Evolutionary conservation across 1,139 yeast genomes (phyloP), one percentile per base, ranked within the genome.

Genomic region (Pichia cactophila): DNA sequence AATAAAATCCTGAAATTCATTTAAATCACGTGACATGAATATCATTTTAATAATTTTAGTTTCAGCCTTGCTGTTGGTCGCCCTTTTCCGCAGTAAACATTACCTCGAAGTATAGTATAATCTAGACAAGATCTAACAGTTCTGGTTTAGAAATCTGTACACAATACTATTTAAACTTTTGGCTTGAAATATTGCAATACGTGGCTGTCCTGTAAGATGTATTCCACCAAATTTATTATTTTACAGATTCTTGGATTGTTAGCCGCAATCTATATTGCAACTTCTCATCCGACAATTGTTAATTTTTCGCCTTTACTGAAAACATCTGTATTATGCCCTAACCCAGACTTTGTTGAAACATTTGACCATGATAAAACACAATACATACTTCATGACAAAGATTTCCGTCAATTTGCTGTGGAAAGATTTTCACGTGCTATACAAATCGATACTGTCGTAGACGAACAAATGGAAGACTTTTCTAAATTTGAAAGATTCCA

Each of bases 381-480:
- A 26, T 52, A 48, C 20, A 62, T 70, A 39, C 49, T 69, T 6
- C 49, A 67, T 45, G 77, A 77, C 55, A 62, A 68, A 10, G 54
- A 57, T 0, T 80, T 70, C 58, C 69, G 70, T 50, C 60, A 68
- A 10, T 42, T 54, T 2, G 72, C 83, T 0, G 69, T 74, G 26
- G 56, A 63, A 29, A 73, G 72, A 55, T 66, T 81, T 42, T 64
- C 75, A 9, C 79, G 77, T n/a, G 82, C 88, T 1, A 71, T 86
- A 29, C 72, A 71, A 57, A 68, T 83, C 44, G 80, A 86, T n/a
- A 83, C 92, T 6, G 81, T 78, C 55, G 72, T 79, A 28, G 71
- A 69, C 12, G 54, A 51, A 29, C 41, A 43, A 5, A 44, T 49
- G 46, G 37, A 41, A 11, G 59, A 61, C 41, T 74, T 71, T 74